Evolutionary conservation across 2,329 filamentous ascomycete genomes (phyloP).

Genomic region (Aspergillus candidus): DNA sequence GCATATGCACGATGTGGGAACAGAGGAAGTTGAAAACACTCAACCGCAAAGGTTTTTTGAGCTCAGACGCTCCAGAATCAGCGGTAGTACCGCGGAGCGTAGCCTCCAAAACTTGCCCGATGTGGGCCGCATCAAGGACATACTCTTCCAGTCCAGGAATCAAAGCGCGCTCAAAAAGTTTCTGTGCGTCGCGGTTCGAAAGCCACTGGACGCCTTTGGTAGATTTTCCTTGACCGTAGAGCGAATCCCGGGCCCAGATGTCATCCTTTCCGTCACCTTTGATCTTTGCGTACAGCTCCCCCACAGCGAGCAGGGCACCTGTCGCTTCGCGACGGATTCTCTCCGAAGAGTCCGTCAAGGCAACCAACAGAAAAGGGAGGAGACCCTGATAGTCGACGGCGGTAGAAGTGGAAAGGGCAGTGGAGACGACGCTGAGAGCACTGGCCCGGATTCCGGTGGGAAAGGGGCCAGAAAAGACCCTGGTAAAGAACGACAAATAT

Average conservation of each 20-base stretch:
- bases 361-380: conserved; percentile 72
- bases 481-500: conserved; percentile 69
- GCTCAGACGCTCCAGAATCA: conserved; percentile 43
- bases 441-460: conserved; percentile 62
- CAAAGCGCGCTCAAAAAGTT: conserved; percentile 61
- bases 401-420: conserved; percentile 47
- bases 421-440: conserved; percentile 61
- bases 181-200: conserved; percentile 50
- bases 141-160: conserved; percentile 77
- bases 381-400: conserved; percentile 67
- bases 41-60: conserved; percentile 58
- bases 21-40: conserved; percentile 66
- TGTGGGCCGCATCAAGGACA: conserved; percentile 67
- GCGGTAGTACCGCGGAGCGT: conserved; percentile 49
- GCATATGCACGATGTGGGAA: conserved; percentile 64
- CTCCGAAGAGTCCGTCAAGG: conserved; percentile 68
- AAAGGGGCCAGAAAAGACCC: conserved; percentile 66
- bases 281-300: conserved; percentile 43
- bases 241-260: conserved; percentile 54
- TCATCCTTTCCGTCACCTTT: conserved; percentile 38
- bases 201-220: conserved; percentile 52
- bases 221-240: conserved; percentile 58
- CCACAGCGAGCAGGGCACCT: conserved; percentile 56
- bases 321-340: conserved; percentile 71
- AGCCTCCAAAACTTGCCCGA: conserved; percentile 58